Evolutionary conservation across 1,284 basidiomycete genomes (phyloP).

Genomic region (Leccinum subrobustum): DNA sequence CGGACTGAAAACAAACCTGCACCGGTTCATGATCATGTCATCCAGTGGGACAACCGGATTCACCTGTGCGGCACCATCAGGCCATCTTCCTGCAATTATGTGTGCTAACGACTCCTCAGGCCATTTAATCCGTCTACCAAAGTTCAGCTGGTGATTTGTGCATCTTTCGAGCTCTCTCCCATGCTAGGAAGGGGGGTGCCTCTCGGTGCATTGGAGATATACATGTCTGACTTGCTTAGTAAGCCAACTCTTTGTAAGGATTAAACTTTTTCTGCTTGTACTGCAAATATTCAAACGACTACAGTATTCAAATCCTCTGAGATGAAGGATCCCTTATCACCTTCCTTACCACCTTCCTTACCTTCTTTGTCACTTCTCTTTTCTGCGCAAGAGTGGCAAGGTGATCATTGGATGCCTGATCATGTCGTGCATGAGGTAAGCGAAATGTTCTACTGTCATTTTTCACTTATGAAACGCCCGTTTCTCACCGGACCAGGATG

Average conservation of each 20-base stretch:
- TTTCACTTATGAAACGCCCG: background rate
- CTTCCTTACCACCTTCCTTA: too few relatives aligned
- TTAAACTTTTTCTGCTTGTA: too few relatives aligned
- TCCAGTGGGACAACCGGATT: slow-evolving; percentile 18
- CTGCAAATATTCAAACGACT: too few relatives aligned
- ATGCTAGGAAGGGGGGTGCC: slow-evolving; percentile 11
- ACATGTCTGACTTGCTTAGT: slow-evolving; percentile 7
- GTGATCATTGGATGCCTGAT: background rate
- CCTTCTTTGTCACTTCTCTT: slow-evolving; percentile 3
- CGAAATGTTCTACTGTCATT: background rate
- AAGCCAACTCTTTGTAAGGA: background rate
- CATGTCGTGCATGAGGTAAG: background rate
- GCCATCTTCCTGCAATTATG: too few relatives aligned
- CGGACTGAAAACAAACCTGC: slow-evolving; percentile 10
- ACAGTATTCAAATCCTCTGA: background rate
- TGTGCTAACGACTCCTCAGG: slow-evolving; percentile 5
- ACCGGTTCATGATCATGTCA: background rate
- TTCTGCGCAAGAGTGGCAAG: background rate
- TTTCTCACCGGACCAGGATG: background rate
- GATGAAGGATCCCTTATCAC: too few relatives aligned
- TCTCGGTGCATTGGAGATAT: background rate
- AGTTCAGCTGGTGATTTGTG: slow-evolving; percentile 10
- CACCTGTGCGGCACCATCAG: slow-evolving; percentile 3
- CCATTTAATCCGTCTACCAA: slow-evolving; percentile 1
- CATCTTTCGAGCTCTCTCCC: slow-evolving; percentile 17